Base-by-base conservation (phyloP, 495 filamentous ascomycete genomes). In the Collariella sp. region DNA sequence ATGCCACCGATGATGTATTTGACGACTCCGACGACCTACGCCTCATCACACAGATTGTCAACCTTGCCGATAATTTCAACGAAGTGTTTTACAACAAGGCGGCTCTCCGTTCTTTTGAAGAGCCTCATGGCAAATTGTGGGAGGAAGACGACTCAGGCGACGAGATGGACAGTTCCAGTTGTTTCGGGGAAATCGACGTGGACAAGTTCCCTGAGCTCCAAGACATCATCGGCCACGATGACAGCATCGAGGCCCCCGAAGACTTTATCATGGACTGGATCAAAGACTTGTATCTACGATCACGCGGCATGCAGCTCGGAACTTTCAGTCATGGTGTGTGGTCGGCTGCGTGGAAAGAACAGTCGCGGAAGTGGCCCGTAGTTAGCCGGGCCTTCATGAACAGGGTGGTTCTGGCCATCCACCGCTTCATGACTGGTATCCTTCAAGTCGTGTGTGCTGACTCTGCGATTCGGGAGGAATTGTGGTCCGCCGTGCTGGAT, bases 281-380 rank as follows among this genome's bases (percentile, higher is more conserved):
- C 31, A 54, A 39, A 0, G 26, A 50, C 3, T 31, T 63, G 11
- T 65, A 68, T 38, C 19, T 35, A 0, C 6, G 47, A 19, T 66
- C 58, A 18, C 60, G 64, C 15, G 67, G 62, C 12, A 45, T 68
- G 36, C 68, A 67, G 0, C 53, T 70, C 5, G 59, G 62, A 13
- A 60, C 59, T 9, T 58, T 65, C 50, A 62, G 54, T 44, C 16
- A 54, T 4, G 48, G 64, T 0, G 43, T 84, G 0, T 58, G 81
- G 7, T 60, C 68, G 0, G 74, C 56, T 9, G 63, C 76, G 3
- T 78, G 82, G 63, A 75, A 72, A 29, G 71, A 79, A 34, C 80
- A 85, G 56, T 77, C 79, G 0, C 58, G 42, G 5, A 82, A 80
- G 26, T 85, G 79, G 81, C 57, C 68, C 0, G 31, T 23, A 1